These are phyloP conservation scores for Kodamaea lidongshanica DNA, from an alignment of 805 yeast genomes.

Conservation along the genomic window DNA sequence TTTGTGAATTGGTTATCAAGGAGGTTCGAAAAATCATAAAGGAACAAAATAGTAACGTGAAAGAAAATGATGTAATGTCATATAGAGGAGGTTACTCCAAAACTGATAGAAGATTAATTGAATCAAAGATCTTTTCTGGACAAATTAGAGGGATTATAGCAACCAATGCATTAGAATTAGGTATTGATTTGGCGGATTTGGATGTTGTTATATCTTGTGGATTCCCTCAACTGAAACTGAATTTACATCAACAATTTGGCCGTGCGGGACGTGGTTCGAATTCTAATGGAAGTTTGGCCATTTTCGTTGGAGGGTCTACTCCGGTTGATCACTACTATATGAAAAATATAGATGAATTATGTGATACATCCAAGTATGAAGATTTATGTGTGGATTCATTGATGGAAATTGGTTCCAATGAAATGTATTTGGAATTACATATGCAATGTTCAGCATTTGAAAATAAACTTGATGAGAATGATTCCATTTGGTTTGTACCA, in stretches of 20 bases:
- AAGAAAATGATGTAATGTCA: constrained; percentile 66
- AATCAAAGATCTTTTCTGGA: constrained; percentile 85
- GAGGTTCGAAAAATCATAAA: constrained; percentile 50
- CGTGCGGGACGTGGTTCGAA: constrained; percentile 84
- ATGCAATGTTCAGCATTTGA: constrained; percentile 94
- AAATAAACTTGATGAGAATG: constrained; percentile 54
- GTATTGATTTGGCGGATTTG: constrained; percentile 88
- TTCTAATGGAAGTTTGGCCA: constrained; percentile 70
- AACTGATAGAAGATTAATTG: constrained; percentile 79
- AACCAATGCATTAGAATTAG: constrained; percentile 91
- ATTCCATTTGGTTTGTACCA: constrained; percentile 51
- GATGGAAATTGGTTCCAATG: constrained; percentile 27
- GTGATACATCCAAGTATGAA: constrained; percentile 35
- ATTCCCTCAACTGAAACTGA: constrained; percentile 81
- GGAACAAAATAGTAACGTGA: constrained; percentile 31
- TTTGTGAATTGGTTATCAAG: constrained; percentile 83
- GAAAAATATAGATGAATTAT: constrained; percentile 55
- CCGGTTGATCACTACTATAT: constrained; percentile 86
- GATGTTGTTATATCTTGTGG: constrained; percentile 93
- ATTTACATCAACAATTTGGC: constrained; percentile 93
- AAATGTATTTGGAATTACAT: constrained; percentile 65
- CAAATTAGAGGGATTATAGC: constrained; percentile 81
- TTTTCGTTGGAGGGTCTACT: constrained; percentile 73
- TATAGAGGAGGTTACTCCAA: constrained; percentile 95
- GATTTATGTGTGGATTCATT: constrained; percentile 37